Evolutionary conservation across 352 stramenopile species (phyloP).

Genomic region (Globisporangium solare): DNA sequence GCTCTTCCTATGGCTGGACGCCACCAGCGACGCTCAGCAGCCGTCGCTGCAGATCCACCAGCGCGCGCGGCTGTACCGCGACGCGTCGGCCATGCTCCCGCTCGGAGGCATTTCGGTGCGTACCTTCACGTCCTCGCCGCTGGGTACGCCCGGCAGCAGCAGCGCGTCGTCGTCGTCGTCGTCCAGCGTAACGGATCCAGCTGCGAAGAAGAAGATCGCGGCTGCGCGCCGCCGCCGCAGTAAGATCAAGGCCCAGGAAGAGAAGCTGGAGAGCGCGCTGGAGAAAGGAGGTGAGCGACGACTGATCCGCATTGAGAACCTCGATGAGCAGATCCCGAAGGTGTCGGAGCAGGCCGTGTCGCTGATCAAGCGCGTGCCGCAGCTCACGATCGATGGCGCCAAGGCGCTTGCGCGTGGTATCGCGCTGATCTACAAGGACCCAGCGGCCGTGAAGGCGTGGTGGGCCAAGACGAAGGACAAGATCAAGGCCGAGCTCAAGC

Average conservation of each 20-base stretch:
- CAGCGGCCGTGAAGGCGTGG: slow-evolving; percentile 58
- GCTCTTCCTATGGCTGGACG: slow-evolving; percentile 5
- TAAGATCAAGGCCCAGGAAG: slow-evolving; percentile 77
- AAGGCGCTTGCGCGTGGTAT: slow-evolving; percentile 59
- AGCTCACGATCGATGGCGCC: slow-evolving; percentile 46
- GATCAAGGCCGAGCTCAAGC: slow-evolving; percentile 90
- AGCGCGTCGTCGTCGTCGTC: no score
- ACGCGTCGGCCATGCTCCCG: slow-evolving; percentile 20
- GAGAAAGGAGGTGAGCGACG: slow-evolving; percentile 76
- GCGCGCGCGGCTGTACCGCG: slow-evolving; percentile 14
- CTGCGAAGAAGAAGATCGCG: slow-evolving; percentile 76
- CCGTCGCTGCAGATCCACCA: slow-evolving; percentile 3
- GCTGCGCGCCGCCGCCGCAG: slow-evolving; percentile 59
- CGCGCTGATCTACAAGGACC: slow-evolving; percentile 58
- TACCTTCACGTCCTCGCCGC: slow-evolving; percentile 42
- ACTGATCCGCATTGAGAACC: slow-evolving; percentile 73
- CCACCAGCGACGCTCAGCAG: neutral
- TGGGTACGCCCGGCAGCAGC: slow-evolving; percentile 8
- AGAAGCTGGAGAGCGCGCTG: slow-evolving; percentile 72
- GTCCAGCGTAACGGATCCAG: slow-evolving; percentile 21
- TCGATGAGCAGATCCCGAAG: slow-evolving; percentile 76
- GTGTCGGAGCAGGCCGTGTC: slow-evolving; percentile 59
- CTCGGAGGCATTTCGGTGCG: slow-evolving; percentile 23
- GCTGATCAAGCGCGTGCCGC: slow-evolving; percentile 65
- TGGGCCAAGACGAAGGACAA: slow-evolving; percentile 63